Percentiles rank a stretch among this genome's conserved stretches.
Evolutionary conservation across 495 filamentous ascomycete species (phyloP).

Genomic region (Talaromyces borbonicus): DNA sequence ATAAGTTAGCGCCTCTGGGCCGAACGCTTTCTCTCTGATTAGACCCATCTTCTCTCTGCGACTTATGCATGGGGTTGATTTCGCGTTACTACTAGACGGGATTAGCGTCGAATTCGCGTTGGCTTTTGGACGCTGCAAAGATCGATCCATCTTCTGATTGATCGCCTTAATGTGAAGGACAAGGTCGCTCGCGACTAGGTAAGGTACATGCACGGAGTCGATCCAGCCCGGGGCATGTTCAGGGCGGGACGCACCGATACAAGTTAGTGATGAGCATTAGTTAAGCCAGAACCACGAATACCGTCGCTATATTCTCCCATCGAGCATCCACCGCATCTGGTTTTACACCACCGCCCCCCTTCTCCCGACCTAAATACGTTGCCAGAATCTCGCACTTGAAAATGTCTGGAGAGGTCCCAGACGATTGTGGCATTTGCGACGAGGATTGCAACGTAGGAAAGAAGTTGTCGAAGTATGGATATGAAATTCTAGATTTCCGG

Average conservation of each 20-base stretch:
- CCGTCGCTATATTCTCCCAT: conserved; percentile 25
- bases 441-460: conserved; percentile 29
- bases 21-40: no score
- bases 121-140: background rate
- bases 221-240: no score
- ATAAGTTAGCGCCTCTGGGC: no score
- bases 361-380: conserved; percentile 15
- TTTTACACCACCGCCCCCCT: conserved; percentile 25
- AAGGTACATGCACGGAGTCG: no score
- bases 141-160: background rate
- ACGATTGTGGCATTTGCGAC: conserved; percentile 27
- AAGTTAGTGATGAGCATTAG: conserved; percentile 28
- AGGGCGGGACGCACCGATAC: conserved; percentile 11
- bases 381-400: conserved; percentile 13
- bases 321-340: conserved; percentile 21
- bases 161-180: background rate
- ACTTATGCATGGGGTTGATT: no score
- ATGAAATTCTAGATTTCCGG: conserved; percentile 25
- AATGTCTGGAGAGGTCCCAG: conserved; percentile 22
- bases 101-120: background rate
- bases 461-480: conserved; percentile 25
- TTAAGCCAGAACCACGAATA: conserved; percentile 29
- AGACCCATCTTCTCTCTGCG: no score
- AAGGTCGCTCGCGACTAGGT: no score
- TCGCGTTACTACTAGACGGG: no score